A percentile compares a stretch with the other conserved stretches of the same genome.
Evolutionary conservation across 2,329 filamentous ascomycete species (phyloP).

Genomic region (Aspergillus puulaauensis): DNA sequence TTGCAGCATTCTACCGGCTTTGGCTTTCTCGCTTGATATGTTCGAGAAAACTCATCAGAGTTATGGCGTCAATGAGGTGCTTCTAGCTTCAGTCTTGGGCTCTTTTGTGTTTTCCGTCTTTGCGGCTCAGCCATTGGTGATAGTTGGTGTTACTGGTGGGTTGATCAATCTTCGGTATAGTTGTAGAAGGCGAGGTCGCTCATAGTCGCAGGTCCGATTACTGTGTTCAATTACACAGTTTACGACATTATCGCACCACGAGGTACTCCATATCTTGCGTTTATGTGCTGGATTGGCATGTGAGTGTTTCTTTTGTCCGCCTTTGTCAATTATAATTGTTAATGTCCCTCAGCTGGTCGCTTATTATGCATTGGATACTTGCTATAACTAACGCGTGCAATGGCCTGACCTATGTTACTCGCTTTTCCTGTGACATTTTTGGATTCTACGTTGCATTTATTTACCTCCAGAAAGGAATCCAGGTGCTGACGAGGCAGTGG

Average conservation of each 20-base stretch:
- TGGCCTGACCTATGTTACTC: slow-evolving; percentile 81
- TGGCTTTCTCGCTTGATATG: slow-evolving; percentile 92
- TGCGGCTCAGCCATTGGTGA: slow-evolving; percentile 81
- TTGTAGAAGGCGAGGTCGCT: neutral
- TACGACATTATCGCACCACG: slow-evolving; percentile 81
- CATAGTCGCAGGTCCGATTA: slow-evolving; percentile 66
- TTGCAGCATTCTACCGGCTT: slow-evolving; percentile 74
- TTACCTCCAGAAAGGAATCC: slow-evolving; percentile 87
- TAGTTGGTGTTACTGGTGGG: slow-evolving; percentile 80
- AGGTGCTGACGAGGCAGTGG: slow-evolving; percentile 77
- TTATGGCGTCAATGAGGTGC: slow-evolving; percentile 87
- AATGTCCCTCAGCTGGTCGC: slow-evolving; percentile 65
- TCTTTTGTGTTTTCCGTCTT: slow-evolving; percentile 77
- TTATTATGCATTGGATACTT: slow-evolving; percentile 80
- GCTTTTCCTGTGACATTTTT: slow-evolving; percentile 91
- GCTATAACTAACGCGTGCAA: slow-evolving; percentile 86
- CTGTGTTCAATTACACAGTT: slow-evolving; percentile 91
- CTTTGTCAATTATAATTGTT: neutral
- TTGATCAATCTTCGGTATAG: neutral
- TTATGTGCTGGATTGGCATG: slow-evolving; percentile 90
- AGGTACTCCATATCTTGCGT: slow-evolving; percentile 78
- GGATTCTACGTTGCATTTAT: slow-evolving; percentile 92
- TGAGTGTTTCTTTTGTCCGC: slow-evolving; percentile 37
- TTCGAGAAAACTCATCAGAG: slow-evolving; percentile 81
- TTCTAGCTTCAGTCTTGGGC: slow-evolving; percentile 81